Evolutionary conservation across 2,329 filamentous ascomycete species (phyloP), one percentile per base, ranked within the genome.

Genomic region (Aotearoamyces nothofagi): DNA sequence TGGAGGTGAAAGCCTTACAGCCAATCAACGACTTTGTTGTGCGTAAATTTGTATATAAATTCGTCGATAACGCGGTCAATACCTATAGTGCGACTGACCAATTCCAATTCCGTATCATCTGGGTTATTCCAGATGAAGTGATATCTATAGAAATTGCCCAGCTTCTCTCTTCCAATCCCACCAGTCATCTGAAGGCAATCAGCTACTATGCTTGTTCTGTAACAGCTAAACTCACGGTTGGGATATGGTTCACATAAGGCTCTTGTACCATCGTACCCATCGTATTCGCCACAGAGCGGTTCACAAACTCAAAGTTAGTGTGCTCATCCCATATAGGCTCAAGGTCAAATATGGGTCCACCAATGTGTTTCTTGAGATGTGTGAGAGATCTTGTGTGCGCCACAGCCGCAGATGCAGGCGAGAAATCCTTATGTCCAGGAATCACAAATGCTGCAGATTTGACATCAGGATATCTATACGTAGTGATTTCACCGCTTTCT

Each of bases 181-280:
- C 79, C 79, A 0, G 72, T 75, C 36, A 72, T 46, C 56, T 62
- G 11, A 8, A 9, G 25, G 8, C 25, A 14, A 25, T 9, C 13
- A 25, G 12, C 8, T 19, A 22, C 12, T 19, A 10, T 26, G n/a
- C 9, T 16, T 20, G 23, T 12, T 10, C 20, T n/a, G 5, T 13
- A 26, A 20, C 5, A n/a, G 2, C n/a, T 1, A 2, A 11, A 41
- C 63, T 56, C 42, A 73, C 60, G 0, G 77, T 82, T 0, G 78
- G 74, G 2, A 83, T 60, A 44, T 84, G 76, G 44, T 84, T 84
- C 1, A 86, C 78, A 42, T 84, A 83, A 2, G 78, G 79, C 47
- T 82, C 70, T 26, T 73, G 61, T 2, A 83, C 77, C 78, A 86
- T 84, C 0, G 78, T 84, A n/a, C 60, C 61, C 78, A 86, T 84